These are phyloP conservation scores for Rhizoclosmatium sp. DNA, from an alignment of 192 early-diverging fungal genomes.

Conservation along the genomic window DNA sequence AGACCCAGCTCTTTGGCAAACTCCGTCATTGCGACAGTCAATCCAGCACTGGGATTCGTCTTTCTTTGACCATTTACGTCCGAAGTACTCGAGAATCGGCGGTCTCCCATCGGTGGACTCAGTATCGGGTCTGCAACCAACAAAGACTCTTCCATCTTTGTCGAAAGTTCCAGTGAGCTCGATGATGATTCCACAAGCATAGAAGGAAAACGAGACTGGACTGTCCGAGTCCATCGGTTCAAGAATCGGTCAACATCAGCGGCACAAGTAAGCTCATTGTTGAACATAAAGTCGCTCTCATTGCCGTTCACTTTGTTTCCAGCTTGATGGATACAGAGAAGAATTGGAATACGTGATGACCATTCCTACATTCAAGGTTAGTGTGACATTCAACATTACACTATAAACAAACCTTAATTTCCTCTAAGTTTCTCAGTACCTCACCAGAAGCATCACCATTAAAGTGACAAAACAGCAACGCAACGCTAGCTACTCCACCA, in stretches of 20 bases:
- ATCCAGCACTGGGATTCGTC: slow-evolving; percentile 1
- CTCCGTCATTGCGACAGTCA: slow-evolving; percentile 45
- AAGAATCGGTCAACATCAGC: slow-evolving; percentile 41
- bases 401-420: slow-evolving; percentile 25
- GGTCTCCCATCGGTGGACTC: background rate
- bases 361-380: slow-evolving; percentile 37
- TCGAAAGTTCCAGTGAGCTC: slow-evolving; percentile 11
- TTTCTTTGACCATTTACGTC: background rate
- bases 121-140: background rate
- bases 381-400: background rate
- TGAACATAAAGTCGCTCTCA: slow-evolving; percentile 32
- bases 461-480: slow-evolving; percentile 43
- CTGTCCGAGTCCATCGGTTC: slow-evolving; percentile 38
- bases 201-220: slow-evolving; percentile 34
- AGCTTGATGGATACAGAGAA: slow-evolving; percentile 45
- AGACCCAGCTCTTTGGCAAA: slow-evolving; percentile 38
- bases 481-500: slow-evolving; percentile 42
- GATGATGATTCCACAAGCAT: slow-evolving; percentile 35
- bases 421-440: slow-evolving; percentile 42
- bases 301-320: slow-evolving; percentile 46
- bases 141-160: slow-evolving; percentile 18
- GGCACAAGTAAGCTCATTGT: slow-evolving; percentile 34
- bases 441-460: slow-evolving; percentile 43
- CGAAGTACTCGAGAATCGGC: slow-evolving; percentile 28
- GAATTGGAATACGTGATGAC: slow-evolving; percentile 41